Evolutionary conservation across 768 basidiomycete species (phyloP).

Genomic region (Pleurotus djamor): DNA sequence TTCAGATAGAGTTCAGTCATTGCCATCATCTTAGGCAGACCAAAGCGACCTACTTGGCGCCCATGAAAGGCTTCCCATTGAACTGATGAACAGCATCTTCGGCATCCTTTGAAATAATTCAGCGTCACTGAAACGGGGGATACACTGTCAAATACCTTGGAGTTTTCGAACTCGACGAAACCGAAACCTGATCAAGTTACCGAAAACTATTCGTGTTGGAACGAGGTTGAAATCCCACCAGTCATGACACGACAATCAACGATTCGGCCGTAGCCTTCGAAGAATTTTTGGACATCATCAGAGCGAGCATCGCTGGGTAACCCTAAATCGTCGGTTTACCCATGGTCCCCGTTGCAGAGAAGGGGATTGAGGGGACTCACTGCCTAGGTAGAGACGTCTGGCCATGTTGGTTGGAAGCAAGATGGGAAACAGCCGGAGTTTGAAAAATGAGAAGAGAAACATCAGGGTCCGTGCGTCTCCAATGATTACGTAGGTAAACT

Average conservation of each 20-base stretch:
- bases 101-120: constrained; percentile 64
- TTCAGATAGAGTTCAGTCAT: constrained; percentile 21
- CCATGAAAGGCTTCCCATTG: constrained; percentile 89
- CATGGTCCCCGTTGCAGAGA: not conserved
- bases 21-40: not conserved
- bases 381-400: constrained; percentile 83
- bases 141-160: constrained; percentile 47
- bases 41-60: constrained; percentile 58
- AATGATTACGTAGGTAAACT: not conserved
- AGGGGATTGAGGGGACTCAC: constrained; percentile 37
- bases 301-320: constrained; percentile 82
- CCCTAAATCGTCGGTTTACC: constrained; percentile 37
- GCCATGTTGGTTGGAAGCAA: constrained; percentile 59
- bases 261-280: constrained; percentile 87
- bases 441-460: constrained; percentile 24
- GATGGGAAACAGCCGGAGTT: constrained; percentile 39
- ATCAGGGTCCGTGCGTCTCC: constrained; percentile 17
- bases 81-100: constrained; percentile 89
- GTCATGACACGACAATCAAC: constrained; percentile 95
- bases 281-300: constrained; percentile 85
- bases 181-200: constrained; percentile 64
- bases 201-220: constrained; percentile 12
- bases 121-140: not conserved
- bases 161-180: constrained; percentile 93
- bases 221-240: constrained; percentile 43